phyloP scores from a whole-genome alignment of 257 asterid species.

The Henckelia pumila region DNA sequence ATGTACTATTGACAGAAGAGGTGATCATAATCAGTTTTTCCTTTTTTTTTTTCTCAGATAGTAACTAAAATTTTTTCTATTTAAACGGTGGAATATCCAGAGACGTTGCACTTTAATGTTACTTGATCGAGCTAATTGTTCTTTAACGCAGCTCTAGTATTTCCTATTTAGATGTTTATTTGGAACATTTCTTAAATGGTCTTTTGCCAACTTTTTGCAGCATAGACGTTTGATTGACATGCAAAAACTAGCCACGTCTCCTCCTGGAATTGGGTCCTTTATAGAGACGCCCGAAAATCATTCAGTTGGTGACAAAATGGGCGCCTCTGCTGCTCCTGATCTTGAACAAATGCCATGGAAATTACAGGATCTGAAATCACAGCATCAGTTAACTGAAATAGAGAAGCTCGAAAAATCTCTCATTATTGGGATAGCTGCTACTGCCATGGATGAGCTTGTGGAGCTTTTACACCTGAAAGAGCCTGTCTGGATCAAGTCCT shows the following conservation, averaged over 20 bases:
- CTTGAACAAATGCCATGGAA: conserved; percentile 16
- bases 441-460: conserved; percentile 54
- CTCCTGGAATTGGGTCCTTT: conserved; percentile 24
- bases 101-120: neutral
- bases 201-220: conserved; percentile 29
- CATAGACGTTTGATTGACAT: conserved; percentile 32
- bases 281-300: conserved; percentile 19
- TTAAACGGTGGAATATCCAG: neutral
- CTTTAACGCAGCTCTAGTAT: conserved; percentile 5
- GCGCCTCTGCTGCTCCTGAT: conserved; percentile 18
- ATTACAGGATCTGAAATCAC: conserved; percentile 19
- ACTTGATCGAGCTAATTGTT: neutral
- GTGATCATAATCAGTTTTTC: conserved; percentile 21
- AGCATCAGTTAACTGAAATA: conserved; percentile 21
- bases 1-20: conserved; percentile 52
- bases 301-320: conserved; percentile 26
- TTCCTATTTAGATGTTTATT: conserved; percentile 14
- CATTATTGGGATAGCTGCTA: conserved; percentile 36
- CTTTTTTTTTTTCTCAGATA: neutral
- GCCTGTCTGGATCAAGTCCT: conserved; percentile 55
- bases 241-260: conserved; percentile 28
- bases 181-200: neutral
- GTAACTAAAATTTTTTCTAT: too few species aligned
- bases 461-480: conserved; percentile 52
- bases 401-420: conserved; percentile 35